Evolutionary conservation across 1,284 basidiomycete genomes (phyloP), one percentile per base, ranked within the genome.

Genomic region (Leccinum solheimii): DNA sequence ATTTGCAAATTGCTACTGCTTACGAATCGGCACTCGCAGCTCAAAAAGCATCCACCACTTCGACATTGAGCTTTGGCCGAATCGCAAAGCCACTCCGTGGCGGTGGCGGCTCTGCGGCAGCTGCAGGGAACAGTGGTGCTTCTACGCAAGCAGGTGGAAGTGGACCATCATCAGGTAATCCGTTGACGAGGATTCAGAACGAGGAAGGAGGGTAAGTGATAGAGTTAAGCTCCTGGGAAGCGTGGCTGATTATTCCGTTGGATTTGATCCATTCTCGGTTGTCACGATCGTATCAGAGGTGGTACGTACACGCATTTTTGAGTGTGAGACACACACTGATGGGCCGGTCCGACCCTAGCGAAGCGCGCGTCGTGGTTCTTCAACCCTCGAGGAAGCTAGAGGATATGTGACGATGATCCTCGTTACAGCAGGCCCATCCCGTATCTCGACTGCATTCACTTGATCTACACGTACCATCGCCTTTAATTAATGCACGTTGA

Each of bases 51-150:
- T 83, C 88, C 61, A 79, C 81, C 43, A 78, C 85, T 26, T 86
- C 88, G 11, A 83, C 90, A 60, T 81, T 95, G 69, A 90, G 81
- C 75, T 96, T 96, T 79, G 94, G 94, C 53, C 86, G 97, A 52
- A 98, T 99, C 67, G 97, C 97, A 57, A 98, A 98, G 79, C 97
- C 97, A 13, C 80, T 99, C 64, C 86, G 97, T 67, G 96, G 96
- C 19, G 95, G 95, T 30, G 92, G 93, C 57, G 93, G 92, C 55
- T 83, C 78, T 43, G 75, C 74, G 32, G 78, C 79, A 27, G 73
- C 77, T 55, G 72, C 79, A 53, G 75, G 66, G 40, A 60, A 63
- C 36, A 69, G 77, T 16, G 70, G 79, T 38, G 77, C 80, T 55
- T 79, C 86, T 62, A 68, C 76, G 34, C 77, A 80, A 55, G 77